Evolutionary conservation across 352 stramenopile species (phyloP).

Genomic region (Globisporangium canariense): DNA sequence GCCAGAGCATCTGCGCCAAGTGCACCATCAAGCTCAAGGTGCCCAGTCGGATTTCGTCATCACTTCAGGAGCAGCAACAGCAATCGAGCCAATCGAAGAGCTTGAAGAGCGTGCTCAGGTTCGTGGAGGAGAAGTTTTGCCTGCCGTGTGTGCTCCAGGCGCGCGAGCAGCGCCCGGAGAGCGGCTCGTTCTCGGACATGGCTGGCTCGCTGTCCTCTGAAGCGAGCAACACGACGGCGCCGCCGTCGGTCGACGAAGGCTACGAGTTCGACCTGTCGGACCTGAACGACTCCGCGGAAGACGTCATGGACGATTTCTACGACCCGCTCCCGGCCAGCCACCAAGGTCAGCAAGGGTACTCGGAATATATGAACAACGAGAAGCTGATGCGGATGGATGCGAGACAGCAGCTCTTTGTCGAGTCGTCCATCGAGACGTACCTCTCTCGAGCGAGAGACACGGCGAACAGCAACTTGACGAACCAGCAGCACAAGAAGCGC

Average conservation of each 20-base stretch:
- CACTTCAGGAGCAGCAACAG: neutral
- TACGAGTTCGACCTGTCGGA: slow-evolving; percentile 6
- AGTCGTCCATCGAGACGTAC: neutral
- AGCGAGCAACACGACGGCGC: slow-evolving; percentile 3
- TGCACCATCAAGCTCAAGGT: slow-evolving; percentile 24
- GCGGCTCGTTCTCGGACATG: slow-evolving; percentile 3
- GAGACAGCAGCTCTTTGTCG: neutral
- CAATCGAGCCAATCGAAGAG: neutral
- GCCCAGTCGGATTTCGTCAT: neutral
- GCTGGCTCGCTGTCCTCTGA: slow-evolving; percentile 2
- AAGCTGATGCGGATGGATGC: neutral
- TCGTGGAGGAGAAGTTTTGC: slow-evolving; percentile 6
- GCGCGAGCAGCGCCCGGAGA: slow-evolving; percentile 5
- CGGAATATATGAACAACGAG: neutral
- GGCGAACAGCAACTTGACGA: neutral
- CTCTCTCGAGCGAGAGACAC: neutral
- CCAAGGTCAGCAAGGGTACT: neutral
- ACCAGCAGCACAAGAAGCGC: neutral
- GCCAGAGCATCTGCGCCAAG: slow-evolving; percentile 15
- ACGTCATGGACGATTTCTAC: neutral
- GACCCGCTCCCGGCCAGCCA: neutral
- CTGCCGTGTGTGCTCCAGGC: slow-evolving; percentile 10
- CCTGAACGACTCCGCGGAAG: slow-evolving; percentile 4
- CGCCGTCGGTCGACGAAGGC: neutral
- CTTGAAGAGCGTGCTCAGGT: neutral